Evolutionary conservation across 1,284 basidiomycete genomes (phyloP).

Genomic region (Ceraceosorus bombacis): DNA sequence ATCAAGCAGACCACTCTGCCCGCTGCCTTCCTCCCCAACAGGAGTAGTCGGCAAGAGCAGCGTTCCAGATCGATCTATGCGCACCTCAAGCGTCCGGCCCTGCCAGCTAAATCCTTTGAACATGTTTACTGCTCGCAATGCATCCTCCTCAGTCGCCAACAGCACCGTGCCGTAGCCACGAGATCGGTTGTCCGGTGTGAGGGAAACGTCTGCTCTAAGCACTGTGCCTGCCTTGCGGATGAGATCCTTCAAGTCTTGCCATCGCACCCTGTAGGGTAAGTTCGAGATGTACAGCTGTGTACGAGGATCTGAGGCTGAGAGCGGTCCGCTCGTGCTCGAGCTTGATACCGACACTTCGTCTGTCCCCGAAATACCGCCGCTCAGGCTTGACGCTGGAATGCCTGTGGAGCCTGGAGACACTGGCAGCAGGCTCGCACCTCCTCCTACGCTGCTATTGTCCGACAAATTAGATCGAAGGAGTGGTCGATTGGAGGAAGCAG

Average conservation of each 20-base stretch:
- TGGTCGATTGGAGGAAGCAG: conserved; percentile 1
- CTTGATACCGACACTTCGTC: not conserved
- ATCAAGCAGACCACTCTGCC: no score
- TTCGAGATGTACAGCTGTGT: conserved; percentile 58
- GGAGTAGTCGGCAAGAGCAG: conserved; percentile 11
- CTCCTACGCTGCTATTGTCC: conserved; percentile 7
- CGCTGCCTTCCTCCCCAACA: not conserved
- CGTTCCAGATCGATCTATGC: conserved; percentile 34
- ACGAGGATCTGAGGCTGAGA: conserved; percentile 60
- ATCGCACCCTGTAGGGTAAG: conserved; percentile 48
- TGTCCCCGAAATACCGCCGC: conserved; percentile 18
- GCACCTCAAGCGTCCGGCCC: conserved; percentile 42
- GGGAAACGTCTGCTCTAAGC: conserved; percentile 48
- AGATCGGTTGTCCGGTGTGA: conserved; percentile 44
- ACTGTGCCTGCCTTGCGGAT: conserved; percentile 50
- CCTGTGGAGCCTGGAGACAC: conserved; percentile 11
- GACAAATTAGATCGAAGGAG: conserved; percentile 29
- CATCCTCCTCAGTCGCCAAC: conserved; percentile 47
- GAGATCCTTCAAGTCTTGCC: conserved; percentile 50
- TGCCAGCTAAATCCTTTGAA: conserved; percentile 50
- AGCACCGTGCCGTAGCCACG: conserved; percentile 43
- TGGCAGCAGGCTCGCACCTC: not conserved
- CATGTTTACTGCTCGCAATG: conserved; percentile 47
- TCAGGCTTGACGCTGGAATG: conserved; percentile 9
- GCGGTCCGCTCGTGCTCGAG: conserved; percentile 21